Conservation (phyloP, 257 asterid species). For the Thymus mandschuricus region DNA sequence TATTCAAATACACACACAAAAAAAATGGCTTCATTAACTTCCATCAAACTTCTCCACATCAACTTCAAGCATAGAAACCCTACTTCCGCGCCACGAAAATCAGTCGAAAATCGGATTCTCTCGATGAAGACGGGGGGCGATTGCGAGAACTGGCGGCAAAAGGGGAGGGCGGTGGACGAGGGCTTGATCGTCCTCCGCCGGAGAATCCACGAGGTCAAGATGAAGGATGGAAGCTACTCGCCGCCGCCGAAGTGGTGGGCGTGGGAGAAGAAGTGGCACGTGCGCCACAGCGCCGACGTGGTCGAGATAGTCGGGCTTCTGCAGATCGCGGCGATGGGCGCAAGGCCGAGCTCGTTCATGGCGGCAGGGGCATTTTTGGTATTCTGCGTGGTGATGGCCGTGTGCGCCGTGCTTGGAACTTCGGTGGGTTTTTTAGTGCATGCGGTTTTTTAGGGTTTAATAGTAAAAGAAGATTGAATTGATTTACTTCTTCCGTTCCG, state of each 20-base stretch:
- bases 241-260: constrained; percentile 49
- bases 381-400: constrained; percentile 25
- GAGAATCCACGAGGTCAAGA: constrained; percentile 45
- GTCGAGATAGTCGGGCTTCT: constrained; percentile 43
- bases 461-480: too few species aligned
- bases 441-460: not conserved
- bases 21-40: not conserved
- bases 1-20: not conserved
- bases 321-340: constrained; percentile 38
- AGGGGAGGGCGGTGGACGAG: not conserved
- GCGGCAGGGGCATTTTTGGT: constrained; percentile 29
- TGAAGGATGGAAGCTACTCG: constrained; percentile 36
- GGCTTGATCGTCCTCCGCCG: constrained; percentile 34
- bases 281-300: constrained; percentile 29
- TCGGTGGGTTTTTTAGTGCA: not conserved
- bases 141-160: not conserved
- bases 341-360: constrained; percentile 44
- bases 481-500: too few species aligned
- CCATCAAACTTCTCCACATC: not conserved
- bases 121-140: constrained; percentile 13
- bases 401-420: too few species aligned
- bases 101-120: not conserved
- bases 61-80: not conserved
- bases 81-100: not conserved
- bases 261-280: constrained; percentile 45